Conservation (phyloP, 1,284 basidiomycete species). For the Cutaneotrichosporon arboriforme region DNA sequence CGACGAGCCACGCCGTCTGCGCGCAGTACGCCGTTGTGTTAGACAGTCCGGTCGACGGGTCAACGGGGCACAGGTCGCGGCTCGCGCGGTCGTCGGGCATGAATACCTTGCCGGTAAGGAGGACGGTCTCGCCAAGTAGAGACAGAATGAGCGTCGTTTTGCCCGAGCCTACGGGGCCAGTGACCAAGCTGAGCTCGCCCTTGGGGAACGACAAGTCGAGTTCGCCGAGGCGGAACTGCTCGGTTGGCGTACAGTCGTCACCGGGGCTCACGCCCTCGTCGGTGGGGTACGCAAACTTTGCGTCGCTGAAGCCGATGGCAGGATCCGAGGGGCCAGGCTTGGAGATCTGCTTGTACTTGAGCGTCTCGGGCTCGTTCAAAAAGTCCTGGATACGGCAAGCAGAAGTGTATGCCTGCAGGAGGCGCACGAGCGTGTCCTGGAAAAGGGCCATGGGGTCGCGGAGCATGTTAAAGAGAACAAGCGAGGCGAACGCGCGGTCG, state of each 20-base stretch:
- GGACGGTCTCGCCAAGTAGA: constrained; percentile 52
- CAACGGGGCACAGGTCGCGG: constrained; percentile 46
- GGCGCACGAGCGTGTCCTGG: constrained; percentile 47
- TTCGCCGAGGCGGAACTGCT: constrained; percentile 49
- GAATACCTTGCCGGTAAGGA: constrained; percentile 51
- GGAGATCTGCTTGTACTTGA: constrained; percentile 53
- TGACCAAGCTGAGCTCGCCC: constrained; percentile 46
- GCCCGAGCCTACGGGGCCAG: constrained; percentile 52
- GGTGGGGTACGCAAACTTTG: constrained; percentile 42
- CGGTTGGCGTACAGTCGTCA: constrained; percentile 12
- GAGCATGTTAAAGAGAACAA: constrained; percentile 55
- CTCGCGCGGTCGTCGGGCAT: constrained; percentile 51
- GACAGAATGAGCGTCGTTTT: constrained; percentile 69
- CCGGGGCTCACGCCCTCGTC: constrained; percentile 17
- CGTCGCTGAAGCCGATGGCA: constrained; percentile 52
- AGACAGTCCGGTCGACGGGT: constrained; percentile 49
- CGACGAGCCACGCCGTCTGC: constrained; percentile 55
- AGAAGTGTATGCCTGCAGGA: constrained; percentile 50
- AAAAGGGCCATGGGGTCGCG: constrained; percentile 40
- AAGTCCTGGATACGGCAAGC: constrained; percentile 49
- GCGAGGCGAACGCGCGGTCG: constrained; percentile 49
- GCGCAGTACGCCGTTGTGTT: constrained; percentile 54
- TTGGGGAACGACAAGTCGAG: constrained; percentile 50
- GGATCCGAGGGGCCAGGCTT: constrained; percentile 43
- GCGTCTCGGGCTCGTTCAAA: constrained; percentile 54